phyloP scores from a whole-genome alignment of 2,329 filamentous ascomycete genomes.

The Colletotrichum tanaceti region DNA sequence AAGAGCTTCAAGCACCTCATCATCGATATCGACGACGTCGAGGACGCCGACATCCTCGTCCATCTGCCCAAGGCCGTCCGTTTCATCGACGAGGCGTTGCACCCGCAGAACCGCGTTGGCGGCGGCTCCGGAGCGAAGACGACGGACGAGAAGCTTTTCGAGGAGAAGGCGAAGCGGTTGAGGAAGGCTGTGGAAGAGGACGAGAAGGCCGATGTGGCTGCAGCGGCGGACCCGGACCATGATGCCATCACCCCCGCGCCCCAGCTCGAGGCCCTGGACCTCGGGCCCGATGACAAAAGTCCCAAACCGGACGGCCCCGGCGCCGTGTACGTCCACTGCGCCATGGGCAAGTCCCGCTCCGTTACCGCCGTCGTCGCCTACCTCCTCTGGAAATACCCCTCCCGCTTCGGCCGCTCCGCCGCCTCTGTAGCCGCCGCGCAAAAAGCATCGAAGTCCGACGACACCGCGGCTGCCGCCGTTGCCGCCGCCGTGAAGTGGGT shows the following conservation, averaged over 20 bases:
- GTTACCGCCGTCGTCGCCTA: constrained; percentile 87
- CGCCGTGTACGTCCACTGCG: constrained; percentile 75
- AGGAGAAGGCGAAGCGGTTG: constrained; percentile 26
- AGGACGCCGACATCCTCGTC: constrained; percentile 86
- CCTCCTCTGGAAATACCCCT: constrained; percentile 76
- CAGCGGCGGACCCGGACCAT: constrained; percentile 19
- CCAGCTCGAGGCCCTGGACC: constrained; percentile 28
- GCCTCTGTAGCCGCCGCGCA: constrained; percentile 54
- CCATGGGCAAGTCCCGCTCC: constrained; percentile 95
- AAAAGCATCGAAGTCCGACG: constrained; percentile 36
- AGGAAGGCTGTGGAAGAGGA: constrained; percentile 28
- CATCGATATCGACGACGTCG: constrained; percentile 90
- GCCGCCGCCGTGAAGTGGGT: constrained; percentile 75
- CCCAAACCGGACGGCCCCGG: constrained; percentile 45
- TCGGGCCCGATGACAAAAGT: constrained; percentile 31
- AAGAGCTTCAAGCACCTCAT: constrained; percentile 76
- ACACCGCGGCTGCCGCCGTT: constrained; percentile 57
- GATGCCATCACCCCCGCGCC: constrained; percentile 32
- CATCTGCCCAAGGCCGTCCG: constrained; percentile 81
- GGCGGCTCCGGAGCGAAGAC: no score
- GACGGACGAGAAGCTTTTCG: no score
- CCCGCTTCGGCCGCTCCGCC: constrained; percentile 59
- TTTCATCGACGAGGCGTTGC: constrained; percentile 84
- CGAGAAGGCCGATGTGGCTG: neutral
- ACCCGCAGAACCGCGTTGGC: constrained; percentile 36